These are phyloP conservation scores for Carex pumila DNA, from an alignment of 176 grass and related monocot species.

Conservation along the genomic window DNA sequence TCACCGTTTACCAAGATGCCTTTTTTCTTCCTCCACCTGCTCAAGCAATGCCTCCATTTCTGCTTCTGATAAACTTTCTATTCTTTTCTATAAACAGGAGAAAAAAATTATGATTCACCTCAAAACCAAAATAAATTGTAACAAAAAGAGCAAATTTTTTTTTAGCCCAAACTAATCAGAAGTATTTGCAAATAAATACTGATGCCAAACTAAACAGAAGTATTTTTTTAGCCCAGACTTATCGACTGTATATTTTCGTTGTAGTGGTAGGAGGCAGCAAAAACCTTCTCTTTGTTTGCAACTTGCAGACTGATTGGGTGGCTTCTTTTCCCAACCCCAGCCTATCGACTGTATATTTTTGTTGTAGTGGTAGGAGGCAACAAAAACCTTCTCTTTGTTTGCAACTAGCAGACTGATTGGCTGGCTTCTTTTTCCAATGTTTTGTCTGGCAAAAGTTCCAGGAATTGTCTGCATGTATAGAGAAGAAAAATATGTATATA, in stretches of 20 bases:
- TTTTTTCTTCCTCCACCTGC: constrained; percentile 92
- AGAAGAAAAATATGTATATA: background rate
- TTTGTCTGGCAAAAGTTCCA: background rate
- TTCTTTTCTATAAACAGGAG: constrained; percentile 52
- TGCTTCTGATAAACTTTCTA: constrained; percentile 81
- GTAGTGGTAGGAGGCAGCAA: too few species aligned
- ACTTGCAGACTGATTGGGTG: too few species aligned
- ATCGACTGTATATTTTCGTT: too few species aligned
- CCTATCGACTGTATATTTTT: background rate
- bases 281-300: too few species aligned
- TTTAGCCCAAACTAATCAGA: too few species aligned
- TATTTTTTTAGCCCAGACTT: too few species aligned
- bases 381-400: constrained; percentile 14
- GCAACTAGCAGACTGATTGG: background rate
- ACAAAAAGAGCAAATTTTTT: background rate
- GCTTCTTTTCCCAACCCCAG: too few species aligned
- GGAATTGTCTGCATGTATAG: constrained; percentile 24
- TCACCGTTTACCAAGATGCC: constrained; percentile 19
- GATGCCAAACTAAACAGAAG: too few species aligned
- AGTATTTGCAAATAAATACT: too few species aligned
- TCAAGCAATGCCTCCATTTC: constrained; percentile 77
- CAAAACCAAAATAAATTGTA: background rate
- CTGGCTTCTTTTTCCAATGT: background rate
- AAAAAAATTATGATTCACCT: background rate
- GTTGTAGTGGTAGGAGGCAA: background rate